Conservation (phyloP, 768 basidiomycete genomes). For the Fomitopsis serialis region DNA sequence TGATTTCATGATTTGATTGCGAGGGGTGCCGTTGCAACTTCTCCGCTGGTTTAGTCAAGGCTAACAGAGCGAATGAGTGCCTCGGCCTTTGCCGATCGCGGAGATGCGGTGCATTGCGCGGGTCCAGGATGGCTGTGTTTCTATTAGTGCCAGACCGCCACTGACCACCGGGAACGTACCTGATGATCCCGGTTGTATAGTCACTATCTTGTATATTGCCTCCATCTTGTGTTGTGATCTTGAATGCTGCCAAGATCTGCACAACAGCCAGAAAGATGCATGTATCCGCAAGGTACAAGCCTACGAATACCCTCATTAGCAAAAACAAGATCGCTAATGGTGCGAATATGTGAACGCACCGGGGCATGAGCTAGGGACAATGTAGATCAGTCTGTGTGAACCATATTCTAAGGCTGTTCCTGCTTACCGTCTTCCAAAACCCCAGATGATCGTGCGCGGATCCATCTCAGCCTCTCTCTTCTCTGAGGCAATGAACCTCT, state of each 20-base stretch:
- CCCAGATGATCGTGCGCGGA: conserved; percentile 25
- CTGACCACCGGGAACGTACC: conserved; percentile 22
- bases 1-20: too few species aligned
- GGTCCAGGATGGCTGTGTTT: background rate
- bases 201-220: conserved; percentile 29
- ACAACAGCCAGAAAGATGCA: conserved; percentile 19
- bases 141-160: background rate
- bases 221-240: conserved; percentile 37
- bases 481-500: conserved; percentile 16
- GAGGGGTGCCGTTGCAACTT: too few species aligned
- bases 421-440: conserved; percentile 28
- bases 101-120: background rate
- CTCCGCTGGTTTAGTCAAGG: background rate
- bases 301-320: background rate
- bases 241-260: conserved; percentile 21
- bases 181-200: conserved; percentile 36
- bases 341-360: conserved; percentile 7
- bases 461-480: conserved; percentile 17
- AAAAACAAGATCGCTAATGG: background rate
- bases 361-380: conserved; percentile 17
- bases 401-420: conserved; percentile 22
- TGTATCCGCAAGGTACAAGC: conserved; percentile 17
- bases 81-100: background rate
- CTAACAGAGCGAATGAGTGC: background rate
- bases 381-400: background rate